These are phyloP conservation scores for Apophysomyces variabilis DNA, from an alignment of 371 early-diverging fungal genomes.

Conservation along the genomic window DNA sequence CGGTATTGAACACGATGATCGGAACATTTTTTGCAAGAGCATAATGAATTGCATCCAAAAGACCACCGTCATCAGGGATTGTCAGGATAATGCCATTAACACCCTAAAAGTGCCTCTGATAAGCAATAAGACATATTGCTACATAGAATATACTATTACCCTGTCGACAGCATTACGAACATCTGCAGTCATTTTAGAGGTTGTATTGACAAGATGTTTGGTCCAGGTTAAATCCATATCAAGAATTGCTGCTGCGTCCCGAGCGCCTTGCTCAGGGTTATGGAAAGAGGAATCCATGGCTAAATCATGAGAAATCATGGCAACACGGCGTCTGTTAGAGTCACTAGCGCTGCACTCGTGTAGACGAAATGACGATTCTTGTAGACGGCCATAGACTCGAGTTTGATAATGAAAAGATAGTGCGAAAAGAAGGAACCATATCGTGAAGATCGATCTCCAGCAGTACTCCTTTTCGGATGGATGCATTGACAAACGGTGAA, in stretches of 20 bases:
- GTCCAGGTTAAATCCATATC: constrained; percentile 47
- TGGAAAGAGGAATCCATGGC: constrained; percentile 42
- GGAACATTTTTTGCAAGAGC: constrained; percentile 38
- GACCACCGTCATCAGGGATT: constrained; percentile 41
- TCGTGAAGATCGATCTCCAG: not conserved
- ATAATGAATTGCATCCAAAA: constrained; percentile 41
- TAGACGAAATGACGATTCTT: not conserved
- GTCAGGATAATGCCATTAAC: constrained; percentile 51
- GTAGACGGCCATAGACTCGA: not conserved
- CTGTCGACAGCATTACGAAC: constrained; percentile 35
- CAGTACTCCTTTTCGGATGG: not conserved
- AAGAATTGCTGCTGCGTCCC: constrained; percentile 46
- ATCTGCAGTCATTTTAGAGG: constrained; percentile 38
- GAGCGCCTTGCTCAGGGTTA: constrained; percentile 40
- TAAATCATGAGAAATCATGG: constrained; percentile 42
- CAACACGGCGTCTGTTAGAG: constrained; percentile 21
- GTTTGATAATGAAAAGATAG: not conserved
- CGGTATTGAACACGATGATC: constrained; percentile 52
- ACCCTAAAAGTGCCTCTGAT: constrained; percentile 9
- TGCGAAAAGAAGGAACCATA: not conserved
- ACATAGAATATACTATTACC: constrained; percentile 11
- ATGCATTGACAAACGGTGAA: not conserved
- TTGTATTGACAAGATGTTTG: constrained; percentile 27
- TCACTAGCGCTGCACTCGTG: constrained; percentile 6
- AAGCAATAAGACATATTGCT: constrained; percentile 3